Evolutionary conservation across 1,139 yeast genomes (phyloP).

Genomic region (Starmera stellimalicola): DNA sequence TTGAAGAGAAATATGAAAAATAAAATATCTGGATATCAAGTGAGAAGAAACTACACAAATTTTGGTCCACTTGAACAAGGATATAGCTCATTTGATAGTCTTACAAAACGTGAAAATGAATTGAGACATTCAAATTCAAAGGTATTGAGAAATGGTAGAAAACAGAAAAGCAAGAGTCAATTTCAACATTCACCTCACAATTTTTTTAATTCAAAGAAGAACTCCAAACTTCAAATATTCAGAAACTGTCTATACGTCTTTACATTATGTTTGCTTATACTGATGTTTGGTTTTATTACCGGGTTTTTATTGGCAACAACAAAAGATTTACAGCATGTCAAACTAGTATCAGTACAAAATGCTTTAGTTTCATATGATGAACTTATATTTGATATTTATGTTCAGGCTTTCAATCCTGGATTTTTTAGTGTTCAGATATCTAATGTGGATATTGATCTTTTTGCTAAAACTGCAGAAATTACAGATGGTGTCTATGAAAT

Average conservation of each 20-base stretch:
- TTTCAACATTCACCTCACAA: slow-evolving; percentile 51
- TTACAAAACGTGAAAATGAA: slow-evolving; percentile 6
- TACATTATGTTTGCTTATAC: slow-evolving; percentile 41
- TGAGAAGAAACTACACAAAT: slow-evolving; percentile 29
- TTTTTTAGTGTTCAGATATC: slow-evolving; percentile 57
- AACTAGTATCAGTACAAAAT: slow-evolving; percentile 52
- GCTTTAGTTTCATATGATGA: slow-evolving; percentile 80
- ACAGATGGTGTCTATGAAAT: slow-evolving; percentile 12
- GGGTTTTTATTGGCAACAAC: slow-evolving; percentile 85
- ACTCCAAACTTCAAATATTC: slow-evolving; percentile 19
- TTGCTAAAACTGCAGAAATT: slow-evolving; percentile 66
- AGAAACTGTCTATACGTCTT: slow-evolving; percentile 50
- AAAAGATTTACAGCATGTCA: slow-evolving; percentile 66
- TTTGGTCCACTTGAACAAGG: slow-evolving; percentile 9
- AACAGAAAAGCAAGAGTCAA: slow-evolving; percentile 20
- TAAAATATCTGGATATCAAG: slow-evolving; percentile 17
- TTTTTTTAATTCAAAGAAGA: slow-evolving; percentile 27
- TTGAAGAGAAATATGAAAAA: slow-evolving; percentile 23
- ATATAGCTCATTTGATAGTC: slow-evolving; percentile 4
- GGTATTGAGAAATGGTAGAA: slow-evolving; percentile 5
- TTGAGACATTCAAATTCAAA: slow-evolving; percentile 1
- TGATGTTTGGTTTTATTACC: slow-evolving; percentile 63
- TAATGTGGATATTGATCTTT: slow-evolving; percentile 72
- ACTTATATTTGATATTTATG: slow-evolving; percentile 65
- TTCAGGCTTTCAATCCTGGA: slow-evolving; percentile 85